Evolutionary conservation across 768 basidiomycete genomes (phyloP), one percentile per base, ranked within the genome.

Genomic region (Fomitopsis pulvina): DNA sequence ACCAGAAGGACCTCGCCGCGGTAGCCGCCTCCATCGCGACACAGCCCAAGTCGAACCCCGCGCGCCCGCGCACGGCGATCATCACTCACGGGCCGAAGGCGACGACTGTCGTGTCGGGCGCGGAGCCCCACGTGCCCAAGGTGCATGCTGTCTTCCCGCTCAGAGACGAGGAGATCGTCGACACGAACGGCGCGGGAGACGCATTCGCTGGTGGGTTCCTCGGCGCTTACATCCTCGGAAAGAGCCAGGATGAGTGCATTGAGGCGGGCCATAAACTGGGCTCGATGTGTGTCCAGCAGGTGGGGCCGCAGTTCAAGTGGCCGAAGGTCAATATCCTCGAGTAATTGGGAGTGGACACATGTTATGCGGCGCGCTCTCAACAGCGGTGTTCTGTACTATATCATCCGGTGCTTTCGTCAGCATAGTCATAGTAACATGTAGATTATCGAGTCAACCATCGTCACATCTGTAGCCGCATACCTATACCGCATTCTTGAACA

Each of bases 171-270:
- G 60, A 83, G 66, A 93, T 96, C 57, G 85, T 96, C 51, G 96
- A 99, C 66, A 98, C 96, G 42, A 99, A 99, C 68, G 96, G 91
- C 45, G 96, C 96, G 20, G 96, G 96, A 38, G 95, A 99, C 65
- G 92, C 91, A 38, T 98, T 99, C 60, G 92, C 93, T 22, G 96
- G 95, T 51, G 96, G 90, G 32, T 94, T 98, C 78, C 68, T 97
- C 47, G 96, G 91, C 45, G 94, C 86, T 1, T 74, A 80, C 49
- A 83, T 90, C 45, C 66, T 78, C 29, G 93, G 92, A 11, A 96
- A 91, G 76, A 69, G 63, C 25, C 61, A 91, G 25, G 83, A 86
- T 18, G 84, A 92, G 66, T 77, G 77, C 41, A 78, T 99, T 52
- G 80, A 86, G 69, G 81, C 77, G 25, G 96, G 95, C 1, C 95